Evolutionary conservation across 2,329 filamentous ascomycete genomes (phyloP).

Genomic region (Hortaea sp.): DNA sequence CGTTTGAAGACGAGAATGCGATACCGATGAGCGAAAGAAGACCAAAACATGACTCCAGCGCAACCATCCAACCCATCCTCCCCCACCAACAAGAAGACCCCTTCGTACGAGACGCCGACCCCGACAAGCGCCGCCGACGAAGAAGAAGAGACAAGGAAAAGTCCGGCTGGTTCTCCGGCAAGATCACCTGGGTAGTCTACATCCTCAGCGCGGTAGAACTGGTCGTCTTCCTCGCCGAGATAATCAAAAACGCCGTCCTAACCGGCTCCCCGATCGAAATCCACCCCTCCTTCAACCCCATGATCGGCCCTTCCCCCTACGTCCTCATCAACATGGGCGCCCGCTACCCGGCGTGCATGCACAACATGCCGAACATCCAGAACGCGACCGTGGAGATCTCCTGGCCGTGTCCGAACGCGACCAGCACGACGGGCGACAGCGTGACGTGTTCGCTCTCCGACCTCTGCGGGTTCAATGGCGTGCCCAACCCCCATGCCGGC

Average conservation of each 20-base stretch:
- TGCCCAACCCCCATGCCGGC: conserved; percentile 51
- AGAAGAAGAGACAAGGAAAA: conserved; percentile 9
- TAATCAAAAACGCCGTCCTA: conserved; percentile 68
- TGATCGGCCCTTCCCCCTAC: conserved; percentile 89
- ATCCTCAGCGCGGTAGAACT: conserved; percentile 66
- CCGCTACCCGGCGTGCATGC: conserved; percentile 90
- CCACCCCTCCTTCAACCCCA: conserved; percentile 82
- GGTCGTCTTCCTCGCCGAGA: conserved; percentile 77
- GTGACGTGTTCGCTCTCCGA: conserved; percentile 63
- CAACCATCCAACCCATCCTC: conserved; percentile 29
- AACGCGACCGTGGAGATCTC: conserved; percentile 40
- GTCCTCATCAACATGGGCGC: conserved; percentile 96
- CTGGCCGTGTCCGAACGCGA: conserved; percentile 71
- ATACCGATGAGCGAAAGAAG: conserved; percentile 35
- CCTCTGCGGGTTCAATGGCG: conserved; percentile 73
- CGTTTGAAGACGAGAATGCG: conserved; percentile 38
- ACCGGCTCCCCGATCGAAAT: conserved; percentile 72
- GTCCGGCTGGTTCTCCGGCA: conserved; percentile 47
- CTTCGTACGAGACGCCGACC: conserved; percentile 26
- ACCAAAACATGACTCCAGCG: conserved; percentile 27
- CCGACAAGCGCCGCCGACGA: conserved; percentile 14
- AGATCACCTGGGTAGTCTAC: conserved; percentile 73
- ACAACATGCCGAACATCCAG: conserved; percentile 56
- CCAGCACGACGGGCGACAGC: conserved; percentile 50
- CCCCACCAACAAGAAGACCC: conserved; percentile 30